Base-by-base conservation (phyloP, 2,329 filamentous ascomycete species). In the Graphiopsis chlorocephala region DNA sequence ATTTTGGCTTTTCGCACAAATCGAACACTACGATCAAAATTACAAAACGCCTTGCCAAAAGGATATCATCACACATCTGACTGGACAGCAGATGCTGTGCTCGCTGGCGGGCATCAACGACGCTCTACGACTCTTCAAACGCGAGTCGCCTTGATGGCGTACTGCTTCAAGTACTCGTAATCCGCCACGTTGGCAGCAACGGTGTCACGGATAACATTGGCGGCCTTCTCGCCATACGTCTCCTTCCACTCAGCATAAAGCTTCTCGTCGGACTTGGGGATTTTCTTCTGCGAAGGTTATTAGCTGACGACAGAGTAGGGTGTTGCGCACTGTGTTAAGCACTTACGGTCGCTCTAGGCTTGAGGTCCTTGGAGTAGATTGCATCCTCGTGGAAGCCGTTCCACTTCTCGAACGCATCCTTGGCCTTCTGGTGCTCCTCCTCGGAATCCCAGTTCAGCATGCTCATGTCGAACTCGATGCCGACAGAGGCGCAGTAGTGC, bases 301-400 rank as follows among this genome's bases (percentile, higher is more conserved):
- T 12, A 61, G 26, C 56, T 42, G 23, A 65, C 63, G 42, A 69
- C 50, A 38, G n/a, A 31, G 11, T 58, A 28, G 35, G 47, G 12
- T 23, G 50, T 25, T n/a, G n/a, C 47, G 35, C 60, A 52, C 47
- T 42, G 47, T 25, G 45, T 55, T 6, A 15, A 4, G n/a, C 35
- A 79, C 81, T 73, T 78, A 87, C 85, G 69, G 88, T 84, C 53
- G 83, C 82, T 73, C 91, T 84, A 1, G 91, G 86, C 75, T 89
- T 89, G 72, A 99, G 81, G 67, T 88, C 88, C 42, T 84, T 89
- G 74, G 91, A 96, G 70, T 90, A 83, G 71, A 98, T 91, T 15
- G 93, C 95, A 81, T 98, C 95, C 71, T 98, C 91, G 77, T 98
- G 95, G 81, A 96, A 98, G 12, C 95, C 95, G 70, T 88, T 90